These are phyloP conservation scores for Inga leiocalycina DNA, from an alignment of 306 rosid species.

Conservation along the genomic window DNA sequence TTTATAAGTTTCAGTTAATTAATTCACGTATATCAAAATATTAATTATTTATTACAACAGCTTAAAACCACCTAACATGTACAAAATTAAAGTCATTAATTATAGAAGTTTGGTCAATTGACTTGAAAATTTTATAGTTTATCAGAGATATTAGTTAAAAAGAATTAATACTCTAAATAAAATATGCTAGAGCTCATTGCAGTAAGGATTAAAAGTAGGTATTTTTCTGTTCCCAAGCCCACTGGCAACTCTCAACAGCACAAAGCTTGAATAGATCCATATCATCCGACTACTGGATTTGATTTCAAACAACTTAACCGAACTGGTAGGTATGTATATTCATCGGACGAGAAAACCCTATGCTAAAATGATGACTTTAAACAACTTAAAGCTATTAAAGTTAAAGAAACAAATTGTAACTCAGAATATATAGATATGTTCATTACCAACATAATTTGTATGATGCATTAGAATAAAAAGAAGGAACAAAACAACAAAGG, in stretches of 20 bases:
- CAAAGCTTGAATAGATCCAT: background rate
- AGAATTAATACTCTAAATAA: too few species aligned
- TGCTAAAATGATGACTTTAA: background rate
- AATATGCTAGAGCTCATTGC: too few species aligned
- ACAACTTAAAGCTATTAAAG: background rate
- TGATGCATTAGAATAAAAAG: background rate
- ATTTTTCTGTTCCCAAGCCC: conserved; percentile 38
- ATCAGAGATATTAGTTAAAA: too few species aligned
- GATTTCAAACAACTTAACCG: background rate
- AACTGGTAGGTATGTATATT: background rate
- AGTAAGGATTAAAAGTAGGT: too few species aligned
- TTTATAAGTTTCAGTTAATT: too few species aligned
- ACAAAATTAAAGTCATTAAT: too few species aligned
- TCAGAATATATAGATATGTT: background rate
- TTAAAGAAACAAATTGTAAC: background rate
- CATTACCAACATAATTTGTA: background rate
- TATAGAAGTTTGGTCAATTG: too few species aligned
- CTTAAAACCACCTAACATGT: too few species aligned
- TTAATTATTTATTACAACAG: too few species aligned
- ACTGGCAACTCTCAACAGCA: conserved; percentile 35
- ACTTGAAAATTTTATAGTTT: too few species aligned
- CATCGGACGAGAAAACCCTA: background rate
- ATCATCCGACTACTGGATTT: background rate
- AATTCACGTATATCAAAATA: too few species aligned
- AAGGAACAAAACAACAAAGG: conserved; percentile 30